Base-by-base conservation (phyloP, 1,139 yeast genomes). In the Meyerozyma elateridarum region DNA sequence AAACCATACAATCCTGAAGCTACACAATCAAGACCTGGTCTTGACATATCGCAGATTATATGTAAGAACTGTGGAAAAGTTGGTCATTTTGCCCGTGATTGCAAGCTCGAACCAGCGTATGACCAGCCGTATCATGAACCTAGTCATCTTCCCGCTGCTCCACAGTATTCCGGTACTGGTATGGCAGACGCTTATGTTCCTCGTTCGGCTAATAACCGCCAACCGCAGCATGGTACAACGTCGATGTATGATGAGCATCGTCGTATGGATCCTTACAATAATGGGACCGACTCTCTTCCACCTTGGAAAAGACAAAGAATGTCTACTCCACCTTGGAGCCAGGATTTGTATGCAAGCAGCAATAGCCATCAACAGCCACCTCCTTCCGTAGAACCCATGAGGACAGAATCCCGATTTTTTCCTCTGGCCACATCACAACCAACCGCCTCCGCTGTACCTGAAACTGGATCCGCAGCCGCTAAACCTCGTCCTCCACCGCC, bases 41-140 rank as follows among this genome's bases (percentile, higher is more conserved):
- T 45, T 63, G 73, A 73, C 49, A 70, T 80, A 15, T 68, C 79
- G 7, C 70, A 64, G 33, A 66, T 89, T 30, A 73, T 81, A 14
- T 91, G 97, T 60, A 70, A 76, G 26, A 65, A 68, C 15, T 91
- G 97, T 69, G 94, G 94, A 3, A 73, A 73, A 33, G 65, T 73
- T 18, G 98, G 97, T 0, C 97, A 91, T 60, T 77, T 80, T 46
- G 88, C 95, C 1, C 69, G 89, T 37, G 97, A 91, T 59, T 91
- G 97, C 68, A 77, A 72, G 39, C 44, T 48, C 30, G 49, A 42
- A 18, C 14, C 24, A 17, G n/a, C n/a, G n/a, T n/a, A n/a, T n/a
- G n/a, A n/a, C n/a, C n/a, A n/a, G n/a, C n/a, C n/a, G n/a, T 11
- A 20, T 31, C 24, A 15, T 19, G 31, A n/a, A 8, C 14, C 29